Evolutionary conservation across 306 rosid species (phyloP), one percentile per base, ranked within the genome.

Genomic region (Pterocarpus macrocarpus): DNA sequence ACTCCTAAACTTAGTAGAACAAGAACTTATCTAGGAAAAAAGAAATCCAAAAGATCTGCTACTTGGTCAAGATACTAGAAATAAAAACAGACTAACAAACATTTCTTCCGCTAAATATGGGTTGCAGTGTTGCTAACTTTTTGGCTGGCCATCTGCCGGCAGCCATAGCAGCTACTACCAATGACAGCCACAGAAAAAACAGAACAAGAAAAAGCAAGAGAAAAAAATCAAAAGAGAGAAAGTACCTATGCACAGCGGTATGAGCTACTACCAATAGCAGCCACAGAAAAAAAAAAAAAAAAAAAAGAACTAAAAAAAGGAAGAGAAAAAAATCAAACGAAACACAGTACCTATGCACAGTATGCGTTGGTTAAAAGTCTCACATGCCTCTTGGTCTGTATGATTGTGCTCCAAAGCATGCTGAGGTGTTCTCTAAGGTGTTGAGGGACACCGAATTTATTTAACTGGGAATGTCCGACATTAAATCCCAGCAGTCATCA

Each of bases 101-200:
- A 28, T 64, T 64, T 64, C 69, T 64, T 36, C 43, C 35, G n/a
- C 47, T 64, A 41, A 64, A 36, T n/a, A 47, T 75, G 43, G 69
- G 7, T 44, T 44, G 69, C 8, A 61, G 17, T 8, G 35, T 32
- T 75, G 59, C 52, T 30, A 75, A 43, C n/a, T 57, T 75, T 52
- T 75, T 41, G 45, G 5, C 14, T 28, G 22, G 30, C 14, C 79
- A 59, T 59, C 15, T 13, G 5, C 53, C 2, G 5, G 16, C 0
- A 30, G 41, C 8, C 5, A 9, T 14, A 10, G 36, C 73, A 73
- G 28, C 30, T 11, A 14, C 78, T 39, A 73, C 28, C 55, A 12
- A 39, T 7, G 12, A 36, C 32, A 59, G 41, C 39, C 12, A 58
- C 0, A 57, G 17, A 50, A 50, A 22, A 50, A 12, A 14, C 57